Conservation (phyloP, 164 flowering plant genomes). For the Tinospora cordifolia region DNA sequence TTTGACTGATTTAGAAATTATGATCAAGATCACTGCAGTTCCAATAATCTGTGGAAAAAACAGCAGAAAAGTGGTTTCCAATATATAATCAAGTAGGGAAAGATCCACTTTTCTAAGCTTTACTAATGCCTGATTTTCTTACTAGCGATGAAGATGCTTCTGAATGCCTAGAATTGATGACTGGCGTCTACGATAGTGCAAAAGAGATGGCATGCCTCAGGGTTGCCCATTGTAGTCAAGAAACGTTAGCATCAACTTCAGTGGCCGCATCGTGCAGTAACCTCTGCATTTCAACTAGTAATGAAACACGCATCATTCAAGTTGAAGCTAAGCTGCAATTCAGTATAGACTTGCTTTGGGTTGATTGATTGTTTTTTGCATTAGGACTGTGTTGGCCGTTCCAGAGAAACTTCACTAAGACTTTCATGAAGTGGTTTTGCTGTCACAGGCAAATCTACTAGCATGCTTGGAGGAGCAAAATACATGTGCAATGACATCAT, state of each 20-base stretch:
- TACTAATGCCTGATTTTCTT: neutral
- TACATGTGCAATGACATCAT: conserved; percentile 95
- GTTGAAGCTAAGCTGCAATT: neutral
- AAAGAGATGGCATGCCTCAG: neutral
- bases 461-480: conserved; percentile 78
- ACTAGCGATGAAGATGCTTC: neutral
- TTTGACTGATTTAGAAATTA: neutral
- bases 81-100: neutral
- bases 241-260: neutral
- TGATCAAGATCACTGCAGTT: neutral
- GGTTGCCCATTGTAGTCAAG: neutral
- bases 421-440: conserved; percentile 35
- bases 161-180: no score
- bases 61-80: neutral
- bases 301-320: neutral
- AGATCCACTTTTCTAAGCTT: neutral
- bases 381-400: conserved; percentile 39
- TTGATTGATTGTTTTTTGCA: conserved; percentile 3
- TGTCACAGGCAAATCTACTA: conserved; percentile 50
- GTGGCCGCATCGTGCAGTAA: neutral
- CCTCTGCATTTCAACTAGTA: neutral
- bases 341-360: neutral
- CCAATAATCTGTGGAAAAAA: neutral
- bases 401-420: conserved; percentile 39
- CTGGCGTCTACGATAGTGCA: neutral